phyloP scores from a whole-genome alignment of 495 filamentous ascomycete species.

The Ramalina peruviana region DNA sequence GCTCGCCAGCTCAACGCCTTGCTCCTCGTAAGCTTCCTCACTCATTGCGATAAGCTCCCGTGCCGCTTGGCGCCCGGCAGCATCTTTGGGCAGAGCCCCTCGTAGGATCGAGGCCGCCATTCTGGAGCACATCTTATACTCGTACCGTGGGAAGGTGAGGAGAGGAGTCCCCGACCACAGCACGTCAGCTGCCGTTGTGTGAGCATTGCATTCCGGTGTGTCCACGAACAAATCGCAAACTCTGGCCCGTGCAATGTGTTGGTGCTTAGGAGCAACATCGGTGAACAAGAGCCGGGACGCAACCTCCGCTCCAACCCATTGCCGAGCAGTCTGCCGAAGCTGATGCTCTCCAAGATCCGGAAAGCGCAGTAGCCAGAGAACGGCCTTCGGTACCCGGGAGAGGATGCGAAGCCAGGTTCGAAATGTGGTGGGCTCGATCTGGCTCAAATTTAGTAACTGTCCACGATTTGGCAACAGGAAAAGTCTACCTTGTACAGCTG shows the following conservation, averaged over 20 bases:
- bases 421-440: conserved; percentile 98
- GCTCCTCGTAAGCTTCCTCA: conserved; percentile 73
- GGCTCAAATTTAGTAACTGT: conserved; percentile 5
- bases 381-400: conserved; percentile 67
- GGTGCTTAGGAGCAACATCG: conserved; percentile 87
- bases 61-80: conserved; percentile 52
- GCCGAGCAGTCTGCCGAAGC: conserved; percentile 60
- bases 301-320: conserved; percentile 76
- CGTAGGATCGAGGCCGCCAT: conserved; percentile 92
- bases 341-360: conserved; percentile 86
- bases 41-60: conserved; percentile 59
- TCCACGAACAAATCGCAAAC: conserved; percentile 92
- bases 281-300: conserved; percentile 92
- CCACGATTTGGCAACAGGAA: background rate
- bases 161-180: conserved; percentile 93
- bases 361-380: conserved; percentile 94
- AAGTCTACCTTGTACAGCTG: conserved; percentile 87
- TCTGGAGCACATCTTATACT: conserved; percentile 97
- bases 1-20: conserved; percentile 58
- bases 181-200: conserved; percentile 94
- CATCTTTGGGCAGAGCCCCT: conserved; percentile 65
- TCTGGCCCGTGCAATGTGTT: conserved; percentile 84
- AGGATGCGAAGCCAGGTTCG: conserved; percentile 93
- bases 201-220: conserved; percentile 95
- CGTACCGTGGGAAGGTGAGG: conserved; percentile 83